phyloP scores from a whole-genome alignment of 441 rosid species.

The Populus hybrid region DNA sequence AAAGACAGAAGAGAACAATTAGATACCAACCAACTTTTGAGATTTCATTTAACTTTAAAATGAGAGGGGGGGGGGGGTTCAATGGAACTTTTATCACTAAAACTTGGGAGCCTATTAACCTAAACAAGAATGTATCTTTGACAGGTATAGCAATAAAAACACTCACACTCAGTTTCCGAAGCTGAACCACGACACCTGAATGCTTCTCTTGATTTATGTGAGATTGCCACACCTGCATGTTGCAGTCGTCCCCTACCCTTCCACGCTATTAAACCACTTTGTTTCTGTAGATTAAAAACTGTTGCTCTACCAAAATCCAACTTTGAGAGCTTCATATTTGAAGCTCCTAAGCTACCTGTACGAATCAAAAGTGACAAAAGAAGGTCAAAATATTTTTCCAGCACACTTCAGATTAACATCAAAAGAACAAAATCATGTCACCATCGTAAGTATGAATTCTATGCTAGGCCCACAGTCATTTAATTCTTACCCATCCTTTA shows the following conservation, averaged over 20 bases:
- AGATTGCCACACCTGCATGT: constrained; percentile 38
- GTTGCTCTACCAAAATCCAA: constrained; percentile 32
- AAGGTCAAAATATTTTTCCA: not conserved
- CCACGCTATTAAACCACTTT: constrained; percentile 30
- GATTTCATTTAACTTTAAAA: too few species aligned
- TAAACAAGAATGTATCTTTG: not conserved
- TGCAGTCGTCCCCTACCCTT: constrained; percentile 30
- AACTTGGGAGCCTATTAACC: not conserved
- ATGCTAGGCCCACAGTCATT: not conserved
- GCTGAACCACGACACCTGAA: constrained; percentile 29
- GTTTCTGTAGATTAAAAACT: constrained; percentile 28
- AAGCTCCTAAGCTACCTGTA: constrained; percentile 68
- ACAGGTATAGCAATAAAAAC: constrained; percentile 5
- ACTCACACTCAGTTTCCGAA: constrained; percentile 41
- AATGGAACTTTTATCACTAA: not conserved
- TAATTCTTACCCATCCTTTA: not conserved
- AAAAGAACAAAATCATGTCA: not conserved
- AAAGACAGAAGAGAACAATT: too few species aligned
- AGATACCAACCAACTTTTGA: not conserved
- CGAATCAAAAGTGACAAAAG: constrained; percentile 6
- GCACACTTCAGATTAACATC: not conserved
- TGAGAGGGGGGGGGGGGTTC: too few species aligned
- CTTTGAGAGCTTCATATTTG: constrained; percentile 39
- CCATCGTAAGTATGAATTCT: too few species aligned
- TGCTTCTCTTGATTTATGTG: constrained; percentile 31